Base-by-base conservation (phyloP, 75 land plant species). In the Cryptomeria japonica region DNA sequence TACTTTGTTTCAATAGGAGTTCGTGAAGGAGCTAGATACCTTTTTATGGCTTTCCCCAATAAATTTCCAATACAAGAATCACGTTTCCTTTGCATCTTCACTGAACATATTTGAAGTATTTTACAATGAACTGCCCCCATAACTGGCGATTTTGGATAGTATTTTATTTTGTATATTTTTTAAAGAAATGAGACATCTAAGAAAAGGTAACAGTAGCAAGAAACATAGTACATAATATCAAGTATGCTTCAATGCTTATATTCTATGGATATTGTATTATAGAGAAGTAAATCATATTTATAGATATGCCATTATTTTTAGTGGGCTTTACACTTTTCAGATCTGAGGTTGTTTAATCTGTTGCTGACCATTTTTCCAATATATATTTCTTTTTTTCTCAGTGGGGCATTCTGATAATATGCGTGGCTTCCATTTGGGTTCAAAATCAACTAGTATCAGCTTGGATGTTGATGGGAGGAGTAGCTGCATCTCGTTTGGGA, bases 401-500 rank as follows among this genome's bases (percentile, higher is more conserved):
- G 99, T 98, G 99, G 95, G 82, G 86, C 87, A 95, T 93, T 85
- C 92, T 97, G 25, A 85, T 91, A 82, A 55, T 95, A 22, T 98
- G 95, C 88, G 93, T 97, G 39, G 92, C 90, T 86, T 98, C 99
- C n/a, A 88, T 94, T 34, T 96, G 92, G 93, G 87, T 98, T 28
- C 85, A 87, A 28, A 90, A 86, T 80, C 78, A 87, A 44, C 47
- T 77, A 3, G 46, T 88, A 38, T 92, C 99, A 89, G 92, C 97
- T 76, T 93, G 91, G 88, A 87, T 98, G 95, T 93, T 98, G 68
- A 98, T 98, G 93, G 91, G 86, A 86, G 97, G 99, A 73, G 99
- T 97, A 46, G 97, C 96, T 49, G 90, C 92, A 58, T 97, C 99
- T 42, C 94, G 99, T 13, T 93, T 97, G 82, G 99, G 99, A 37